These are phyloP conservation scores for Cryptococcus jaspeensis DNA, from an alignment of 1,284 basidiomycete genomes.

Conservation along the genomic window DNA sequence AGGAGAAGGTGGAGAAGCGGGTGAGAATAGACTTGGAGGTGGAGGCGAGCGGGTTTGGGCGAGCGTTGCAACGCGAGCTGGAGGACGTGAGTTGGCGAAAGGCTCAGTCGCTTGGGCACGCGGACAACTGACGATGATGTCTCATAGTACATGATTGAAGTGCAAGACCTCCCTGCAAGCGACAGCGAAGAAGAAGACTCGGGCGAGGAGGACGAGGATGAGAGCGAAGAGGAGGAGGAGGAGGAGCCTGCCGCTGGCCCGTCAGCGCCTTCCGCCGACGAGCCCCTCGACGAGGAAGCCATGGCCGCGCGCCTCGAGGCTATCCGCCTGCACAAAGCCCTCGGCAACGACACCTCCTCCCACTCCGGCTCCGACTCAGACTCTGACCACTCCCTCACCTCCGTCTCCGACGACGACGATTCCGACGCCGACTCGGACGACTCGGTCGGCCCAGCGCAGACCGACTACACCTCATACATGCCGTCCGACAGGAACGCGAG, in stretches of 20 bases:
- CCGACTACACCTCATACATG: constrained; percentile 44
- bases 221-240: constrained; percentile 13
- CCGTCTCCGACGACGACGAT: constrained; percentile 17
- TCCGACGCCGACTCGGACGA: constrained; percentile 29
- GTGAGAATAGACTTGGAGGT: constrained; percentile 84
- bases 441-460: constrained; percentile 29
- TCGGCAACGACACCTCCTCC: constrained; percentile 39
- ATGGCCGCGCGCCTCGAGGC: constrained; percentile 35
- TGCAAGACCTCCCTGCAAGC: constrained; percentile 42
- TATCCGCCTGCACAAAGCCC: constrained; percentile 40
- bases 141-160: constrained; percentile 59
- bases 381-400: constrained; percentile 8
- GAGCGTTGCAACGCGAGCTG: constrained; percentile 73
- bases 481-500: constrained; percentile 16
- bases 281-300: constrained; percentile 29
- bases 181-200: constrained; percentile 39
- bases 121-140: constrained; percentile 8
- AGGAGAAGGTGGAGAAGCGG: constrained; percentile 53
- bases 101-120: background rate
- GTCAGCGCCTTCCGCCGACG: background rate
- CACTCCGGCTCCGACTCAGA: constrained; percentile 14
- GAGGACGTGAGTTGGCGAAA: constrained; percentile 81
- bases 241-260: background rate
- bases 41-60: constrained; percentile 84
- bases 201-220: constrained; percentile 41